phyloP scores from a whole-genome alignment of 768 basidiomycete genomes.

The Chalciporus piperatus region DNA sequence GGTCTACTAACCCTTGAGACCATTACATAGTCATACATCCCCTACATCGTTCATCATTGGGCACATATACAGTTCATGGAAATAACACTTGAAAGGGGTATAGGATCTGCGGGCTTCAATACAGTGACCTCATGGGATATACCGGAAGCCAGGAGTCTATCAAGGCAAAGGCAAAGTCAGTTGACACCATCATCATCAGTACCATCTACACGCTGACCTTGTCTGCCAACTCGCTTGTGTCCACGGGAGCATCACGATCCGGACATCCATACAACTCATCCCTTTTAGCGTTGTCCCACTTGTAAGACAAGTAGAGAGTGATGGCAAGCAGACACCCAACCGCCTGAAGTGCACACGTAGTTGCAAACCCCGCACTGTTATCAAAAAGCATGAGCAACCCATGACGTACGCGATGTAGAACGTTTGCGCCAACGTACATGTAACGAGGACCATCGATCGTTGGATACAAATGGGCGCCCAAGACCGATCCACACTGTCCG shows the following conservation, averaged over 20 bases:
- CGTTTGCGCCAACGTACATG: slow-evolving; percentile 41
- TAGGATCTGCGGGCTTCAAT: too few relatives aligned
- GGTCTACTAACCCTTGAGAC: too few relatives aligned
- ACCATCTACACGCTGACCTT: slow-evolving; percentile 40
- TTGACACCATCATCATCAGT: too few relatives aligned
- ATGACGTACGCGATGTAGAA: not conserved
- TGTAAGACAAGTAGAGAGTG: slow-evolving; percentile 59
- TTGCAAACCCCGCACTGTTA: slow-evolving; percentile 58
- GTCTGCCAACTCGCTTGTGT: slow-evolving; percentile 66
- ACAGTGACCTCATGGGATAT: slow-evolving; percentile 13
- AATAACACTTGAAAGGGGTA: too few relatives aligned
- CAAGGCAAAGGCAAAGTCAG: not conserved
- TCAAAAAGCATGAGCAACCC: not conserved
- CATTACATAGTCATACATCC: too few relatives aligned
- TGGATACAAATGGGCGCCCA: slow-evolving; percentile 77
- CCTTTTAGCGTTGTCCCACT: slow-evolving; percentile 54
- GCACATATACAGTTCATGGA: too few relatives aligned
- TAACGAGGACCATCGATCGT: slow-evolving; percentile 61
- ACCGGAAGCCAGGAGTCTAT: slow-evolving; percentile 20
- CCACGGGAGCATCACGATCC: slow-evolving; percentile 44
- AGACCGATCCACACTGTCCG: slow-evolving; percentile 71
- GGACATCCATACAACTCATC: slow-evolving; percentile 52
- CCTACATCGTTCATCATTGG: too few relatives aligned
- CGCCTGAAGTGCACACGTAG: slow-evolving; percentile 35
- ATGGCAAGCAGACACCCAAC: slow-evolving; percentile 29